Percentiles rank a stretch among this genome's conserved stretches.
phyloP scores from a whole-genome alignment of 2,329 filamentous ascomycete species.

The Fonsecaea pedrosoi region DNA sequence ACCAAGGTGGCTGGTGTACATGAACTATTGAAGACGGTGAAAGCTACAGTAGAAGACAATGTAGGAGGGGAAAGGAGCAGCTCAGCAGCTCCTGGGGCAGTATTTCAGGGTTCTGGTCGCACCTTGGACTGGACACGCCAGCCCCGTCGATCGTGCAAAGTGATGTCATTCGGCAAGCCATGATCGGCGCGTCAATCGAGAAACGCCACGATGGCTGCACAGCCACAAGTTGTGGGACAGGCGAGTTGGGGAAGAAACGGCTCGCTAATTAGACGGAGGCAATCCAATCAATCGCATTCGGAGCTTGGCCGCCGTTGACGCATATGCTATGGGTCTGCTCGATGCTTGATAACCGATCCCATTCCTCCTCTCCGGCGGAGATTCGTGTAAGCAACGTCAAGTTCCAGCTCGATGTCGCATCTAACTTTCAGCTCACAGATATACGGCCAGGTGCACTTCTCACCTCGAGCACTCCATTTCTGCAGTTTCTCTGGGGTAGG shows the following conservation, averaged over 20 bases:
- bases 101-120: conserved; percentile 25
- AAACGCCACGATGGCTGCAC: conserved; percentile 27
- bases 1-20: neutral
- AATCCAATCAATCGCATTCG: conserved; percentile 20
- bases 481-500: conserved; percentile 78
- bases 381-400: conserved; percentile 83
- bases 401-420: conserved; percentile 83
- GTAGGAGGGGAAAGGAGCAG: neutral
- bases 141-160: conserved; percentile 12
- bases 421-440: conserved; percentile 80
- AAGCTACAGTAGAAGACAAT: conserved; percentile 4
- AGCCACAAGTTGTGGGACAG: conserved; percentile 20
- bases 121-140: conserved; percentile 8
- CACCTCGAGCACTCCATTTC: conserved; percentile 85
- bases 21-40: conserved; percentile 8
- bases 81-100: conserved; percentile 5
- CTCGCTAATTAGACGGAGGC: neutral
- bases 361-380: conserved; percentile 60
- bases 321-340: conserved; percentile 15
- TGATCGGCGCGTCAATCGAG: conserved; percentile 21
- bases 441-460: conserved; percentile 89
- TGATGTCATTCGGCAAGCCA: conserved; percentile 30
- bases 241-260: neutral
- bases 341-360: conserved; percentile 15
- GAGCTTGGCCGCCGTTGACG: conserved; percentile 4